These are phyloP conservation scores for Hygrocybe coccinea DNA, from an alignment of 768 basidiomycete genomes.

Conservation along the genomic window DNA sequence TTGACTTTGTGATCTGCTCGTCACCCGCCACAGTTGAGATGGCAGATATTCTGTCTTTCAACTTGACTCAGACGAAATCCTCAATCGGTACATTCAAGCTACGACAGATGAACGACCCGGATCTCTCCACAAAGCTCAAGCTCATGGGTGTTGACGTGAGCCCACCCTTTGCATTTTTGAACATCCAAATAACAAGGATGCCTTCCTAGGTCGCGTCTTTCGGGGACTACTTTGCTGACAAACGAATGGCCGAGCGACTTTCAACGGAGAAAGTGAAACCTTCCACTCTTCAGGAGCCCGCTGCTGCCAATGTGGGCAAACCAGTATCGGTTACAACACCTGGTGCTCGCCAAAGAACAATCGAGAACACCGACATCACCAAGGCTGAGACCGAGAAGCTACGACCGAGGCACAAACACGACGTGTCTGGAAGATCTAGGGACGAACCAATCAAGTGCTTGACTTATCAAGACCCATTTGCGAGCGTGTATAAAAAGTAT, in stretches of 20 bases:
- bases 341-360: constrained; percentile 11
- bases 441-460: constrained; percentile 50
- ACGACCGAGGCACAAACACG: neutral
- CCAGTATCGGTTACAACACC: neutral
- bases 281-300: no score
- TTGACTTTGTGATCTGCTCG: neutral
- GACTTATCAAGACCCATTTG: constrained; percentile 68
- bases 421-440: constrained; percentile 11
- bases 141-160: constrained; percentile 32
- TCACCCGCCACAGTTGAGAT: constrained; percentile 45
- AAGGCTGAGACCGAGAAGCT: constrained; percentile 7
- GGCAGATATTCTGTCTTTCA: constrained; percentile 72
- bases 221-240: constrained; percentile 69
- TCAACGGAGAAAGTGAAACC: neutral
- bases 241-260: constrained; percentile 13
- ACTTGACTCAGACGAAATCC: constrained; percentile 51
- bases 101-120: constrained; percentile 50
- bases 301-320: no score
- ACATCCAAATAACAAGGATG: neutral
- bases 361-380: constrained; percentile 19
- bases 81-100: constrained; percentile 17
- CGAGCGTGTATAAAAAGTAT: constrained; percentile 63
- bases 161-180: neutral
- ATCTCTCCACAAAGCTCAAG: constrained; percentile 68
- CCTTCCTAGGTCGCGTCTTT: constrained; percentile 62